Evolutionary conservation across 495 filamentous ascomycete species (phyloP).

Genomic region (Usnea hakonensis): DNA sequence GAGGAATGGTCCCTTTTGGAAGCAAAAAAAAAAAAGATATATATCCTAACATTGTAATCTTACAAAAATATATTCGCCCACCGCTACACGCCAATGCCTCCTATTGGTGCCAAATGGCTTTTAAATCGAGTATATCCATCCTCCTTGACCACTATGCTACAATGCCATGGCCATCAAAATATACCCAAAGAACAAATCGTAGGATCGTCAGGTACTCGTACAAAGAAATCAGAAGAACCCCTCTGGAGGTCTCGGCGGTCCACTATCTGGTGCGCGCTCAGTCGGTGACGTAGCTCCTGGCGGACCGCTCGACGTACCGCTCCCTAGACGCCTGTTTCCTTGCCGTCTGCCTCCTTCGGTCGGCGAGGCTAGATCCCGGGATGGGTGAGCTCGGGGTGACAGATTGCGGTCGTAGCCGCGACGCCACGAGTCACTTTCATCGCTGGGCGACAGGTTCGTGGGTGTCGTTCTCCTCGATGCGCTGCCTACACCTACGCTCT

Average conservation of each 20-base stretch:
- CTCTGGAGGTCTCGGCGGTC: background rate
- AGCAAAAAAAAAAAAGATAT: too few species aligned
- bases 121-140: background rate
- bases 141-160: too few species aligned
- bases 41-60: background rate
- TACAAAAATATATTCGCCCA: too few species aligned
- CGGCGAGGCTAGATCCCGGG: background rate
- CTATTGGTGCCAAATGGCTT: background rate
- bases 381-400: background rate
- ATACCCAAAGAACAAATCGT: too few species aligned
- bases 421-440: constrained; percentile 3
- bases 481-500: background rate
- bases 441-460: background rate
- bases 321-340: background rate
- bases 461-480: background rate
- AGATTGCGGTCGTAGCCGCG: background rate
- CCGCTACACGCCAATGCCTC: background rate
- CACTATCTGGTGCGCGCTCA: background rate
- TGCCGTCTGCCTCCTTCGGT: background rate
- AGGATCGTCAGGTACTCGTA: background rate
- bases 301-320: background rate
- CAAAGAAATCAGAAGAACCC: constrained; percentile 12
- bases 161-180: too few species aligned
- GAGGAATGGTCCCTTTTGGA: background rate
- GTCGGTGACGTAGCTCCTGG: background rate